Conservation (phyloP, 441 rosid genomes). For the Adansonia grandidieri region DNA sequence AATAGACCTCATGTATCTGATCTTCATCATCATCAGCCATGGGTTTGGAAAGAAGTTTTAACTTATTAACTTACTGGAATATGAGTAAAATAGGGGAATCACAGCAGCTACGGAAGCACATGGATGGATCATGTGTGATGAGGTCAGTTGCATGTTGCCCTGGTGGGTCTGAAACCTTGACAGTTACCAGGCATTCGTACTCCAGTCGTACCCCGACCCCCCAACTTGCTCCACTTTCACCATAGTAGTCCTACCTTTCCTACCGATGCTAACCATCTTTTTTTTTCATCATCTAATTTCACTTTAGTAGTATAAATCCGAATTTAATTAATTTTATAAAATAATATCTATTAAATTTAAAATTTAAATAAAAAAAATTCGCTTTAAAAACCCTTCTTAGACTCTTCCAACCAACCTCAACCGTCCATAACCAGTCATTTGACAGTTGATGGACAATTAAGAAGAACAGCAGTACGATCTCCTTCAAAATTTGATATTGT, state of each 20-base stretch:
- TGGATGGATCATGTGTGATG: slow-evolving; percentile 37
- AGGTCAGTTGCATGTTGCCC: slow-evolving; percentile 38
- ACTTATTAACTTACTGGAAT: neutral
- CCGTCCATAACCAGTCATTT: neutral
- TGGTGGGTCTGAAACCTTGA: slow-evolving; percentile 24
- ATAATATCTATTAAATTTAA: too few species aligned
- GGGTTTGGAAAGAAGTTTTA: neutral
- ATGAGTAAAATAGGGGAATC: neutral
- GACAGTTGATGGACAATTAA: neutral
- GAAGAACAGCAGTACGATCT: neutral
- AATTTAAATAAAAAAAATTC: too few species aligned
- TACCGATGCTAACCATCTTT: too few species aligned
- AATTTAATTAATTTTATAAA: too few species aligned
- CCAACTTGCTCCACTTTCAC: slow-evolving; percentile 35
- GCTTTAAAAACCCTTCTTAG: too few species aligned
- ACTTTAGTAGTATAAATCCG: too few species aligned
- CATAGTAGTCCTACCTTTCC: neutral
- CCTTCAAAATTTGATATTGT: neutral
- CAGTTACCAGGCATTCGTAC: slow-evolving; percentile 36
- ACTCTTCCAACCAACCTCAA: neutral
- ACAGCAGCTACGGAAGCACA: slow-evolving; percentile 32
- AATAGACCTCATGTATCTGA: neutral
- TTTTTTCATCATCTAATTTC: neutral
- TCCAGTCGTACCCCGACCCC: slow-evolving; percentile 31
- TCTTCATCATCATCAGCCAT: neutral